These are phyloP conservation scores for Pythium angustatum DNA, from an alignment of 352 stramenopile species.

Conservation along the genomic window DNA sequence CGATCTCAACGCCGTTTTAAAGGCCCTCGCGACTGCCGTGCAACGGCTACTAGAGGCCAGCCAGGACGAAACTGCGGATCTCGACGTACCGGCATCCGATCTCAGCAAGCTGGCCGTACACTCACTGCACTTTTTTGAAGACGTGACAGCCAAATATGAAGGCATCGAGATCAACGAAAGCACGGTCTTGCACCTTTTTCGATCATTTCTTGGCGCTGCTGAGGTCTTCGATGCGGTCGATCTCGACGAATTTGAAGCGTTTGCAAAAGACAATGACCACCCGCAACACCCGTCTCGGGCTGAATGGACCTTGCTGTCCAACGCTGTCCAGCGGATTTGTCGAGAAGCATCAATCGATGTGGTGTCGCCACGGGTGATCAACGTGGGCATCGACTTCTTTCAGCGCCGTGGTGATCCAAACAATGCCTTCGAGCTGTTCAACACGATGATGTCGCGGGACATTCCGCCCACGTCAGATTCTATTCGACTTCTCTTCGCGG, in stretches of 20 bases:
- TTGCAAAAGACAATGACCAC: slow-evolving; percentile 22
- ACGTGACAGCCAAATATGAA: slow-evolving; percentile 14
- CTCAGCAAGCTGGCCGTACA: slow-evolving; percentile 24
- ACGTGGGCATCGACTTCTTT: slow-evolving; percentile 68
- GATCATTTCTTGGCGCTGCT: slow-evolving; percentile 48
- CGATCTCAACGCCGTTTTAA: slow-evolving; percentile 23
- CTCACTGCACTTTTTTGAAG: slow-evolving; percentile 19
- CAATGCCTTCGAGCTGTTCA: slow-evolving; percentile 53
- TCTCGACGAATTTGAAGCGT: slow-evolving; percentile 12
- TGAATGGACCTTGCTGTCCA: slow-evolving; percentile 31
- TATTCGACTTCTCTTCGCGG: slow-evolving; percentile 61
- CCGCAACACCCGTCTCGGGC: slow-evolving; percentile 25
- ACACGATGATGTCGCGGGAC: slow-evolving; percentile 51
- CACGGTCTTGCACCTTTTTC: slow-evolving; percentile 34
- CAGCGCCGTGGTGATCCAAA: slow-evolving; percentile 50
- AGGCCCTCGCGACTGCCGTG: slow-evolving; percentile 15
- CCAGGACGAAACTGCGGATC: slow-evolving; percentile 3
- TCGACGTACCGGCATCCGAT: slow-evolving; percentile 23
- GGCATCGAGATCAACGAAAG: slow-evolving; percentile 23
- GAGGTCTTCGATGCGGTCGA: slow-evolving; percentile 28
- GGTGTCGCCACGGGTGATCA: slow-evolving; percentile 58
- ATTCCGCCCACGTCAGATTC: slow-evolving; percentile 49
- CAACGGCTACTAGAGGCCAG: slow-evolving; percentile 17
- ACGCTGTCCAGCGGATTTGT: slow-evolving; percentile 48
- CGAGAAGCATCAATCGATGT: slow-evolving; percentile 33